Percentiles rank a stretch among this genome's conserved stretches.
phyloP scores from a whole-genome alignment of 2,329 filamentous ascomycete species.

The Nothomitra cinnamomea region DNA sequence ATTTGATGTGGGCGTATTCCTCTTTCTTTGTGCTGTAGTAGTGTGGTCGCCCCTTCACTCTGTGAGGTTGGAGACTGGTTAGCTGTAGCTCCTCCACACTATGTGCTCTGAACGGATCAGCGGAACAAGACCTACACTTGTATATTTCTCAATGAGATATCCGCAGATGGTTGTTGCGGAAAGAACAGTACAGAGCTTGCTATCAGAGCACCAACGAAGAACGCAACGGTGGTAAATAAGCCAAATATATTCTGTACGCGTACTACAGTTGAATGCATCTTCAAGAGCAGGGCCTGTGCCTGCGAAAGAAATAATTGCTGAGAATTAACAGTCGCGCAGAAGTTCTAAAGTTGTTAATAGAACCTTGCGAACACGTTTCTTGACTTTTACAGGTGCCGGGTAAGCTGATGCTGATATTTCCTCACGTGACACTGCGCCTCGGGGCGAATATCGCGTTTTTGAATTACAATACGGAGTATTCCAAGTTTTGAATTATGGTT shows the following conservation, averaged over 20 bases:
- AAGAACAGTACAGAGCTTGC: conserved; percentile 61
- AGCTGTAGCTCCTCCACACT: too few relatives aligned
- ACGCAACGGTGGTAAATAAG: conserved; percentile 92
- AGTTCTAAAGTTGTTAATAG: too few relatives aligned
- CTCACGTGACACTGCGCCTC: too few relatives aligned
- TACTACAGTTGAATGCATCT: conserved; percentile 75
- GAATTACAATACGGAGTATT: too few relatives aligned
- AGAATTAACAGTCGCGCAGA: too few relatives aligned
- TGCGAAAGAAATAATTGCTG: not conserved
- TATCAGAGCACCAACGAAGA: conserved; percentile 62
- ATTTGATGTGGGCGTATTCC: conserved; percentile 88
- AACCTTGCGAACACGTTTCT: too few relatives aligned
- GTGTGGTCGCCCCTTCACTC: conserved; percentile 79
- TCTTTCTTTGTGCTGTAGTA: conserved; percentile 89
- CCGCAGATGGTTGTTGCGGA: conserved; percentile 49
- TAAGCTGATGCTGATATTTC: too few relatives aligned
- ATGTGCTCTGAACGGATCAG: not conserved
- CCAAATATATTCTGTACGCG: conserved; percentile 87
- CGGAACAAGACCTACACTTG: conserved; percentile 50
- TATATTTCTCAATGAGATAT: conserved; percentile 52
- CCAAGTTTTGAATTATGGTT: too few relatives aligned
- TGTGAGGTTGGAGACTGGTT: conserved; percentile 20
- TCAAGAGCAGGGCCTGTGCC: conserved; percentile 11
- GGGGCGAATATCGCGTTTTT: too few relatives aligned
- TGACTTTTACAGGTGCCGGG: too few relatives aligned